Base-by-base conservation (phyloP, 2,329 filamentous ascomycete genomes). In the Ophiostoma pallidulum region DNA sequence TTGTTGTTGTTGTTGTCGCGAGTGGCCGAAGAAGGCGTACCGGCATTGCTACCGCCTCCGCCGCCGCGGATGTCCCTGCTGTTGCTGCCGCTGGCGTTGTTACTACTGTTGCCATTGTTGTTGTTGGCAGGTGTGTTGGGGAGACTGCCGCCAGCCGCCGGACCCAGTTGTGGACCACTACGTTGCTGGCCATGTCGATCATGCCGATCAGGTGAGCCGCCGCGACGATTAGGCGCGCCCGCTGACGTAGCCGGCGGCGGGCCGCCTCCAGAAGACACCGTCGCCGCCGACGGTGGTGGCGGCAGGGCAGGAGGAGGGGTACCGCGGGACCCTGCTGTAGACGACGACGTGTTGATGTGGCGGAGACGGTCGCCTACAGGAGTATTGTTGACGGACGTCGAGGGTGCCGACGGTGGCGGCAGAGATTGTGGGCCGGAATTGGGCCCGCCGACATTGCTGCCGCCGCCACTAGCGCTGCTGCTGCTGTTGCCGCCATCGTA, bases 1-100 rank as follows among this genome's bases (percentile, higher is more conserved):
- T n/a, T 13, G 14, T 12, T 33, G 31, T 33, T n/a, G 13, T 8
- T 33, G 24, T 28, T 33, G 31, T 33, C 31, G 31, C 31, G 31
- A 12, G 7, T 33, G 24, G 24, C 5, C 24, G 24, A 28, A 10
- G 24, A 6, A 10, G 24, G 24, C 24, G 33, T 45, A 24, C 9
- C 33, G 4, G 18, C 33, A 20, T 36, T 44, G 31, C 41, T 43
- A 14, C 41, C 20, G 8, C 29, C 29, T 13, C 35, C 29, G 8
- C 63, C 54, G 47, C 53, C 51, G 33, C 57, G 51, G 58, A 18
- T 35, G 20, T 54, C 42, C 6, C 42, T 24, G 13, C 35, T n/a
- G n/a, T n/a, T n/a, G n/a, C n/a, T n/a, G n/a, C n/a, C n/a, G n/a
- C n/a, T n/a, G n/a, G n/a, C n/a, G n/a, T n/a, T n/a, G n/a, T n/a